Evolutionary conservation across 2,329 filamentous ascomycete species (phyloP).

Genomic region (Penicillium sp.): DNA sequence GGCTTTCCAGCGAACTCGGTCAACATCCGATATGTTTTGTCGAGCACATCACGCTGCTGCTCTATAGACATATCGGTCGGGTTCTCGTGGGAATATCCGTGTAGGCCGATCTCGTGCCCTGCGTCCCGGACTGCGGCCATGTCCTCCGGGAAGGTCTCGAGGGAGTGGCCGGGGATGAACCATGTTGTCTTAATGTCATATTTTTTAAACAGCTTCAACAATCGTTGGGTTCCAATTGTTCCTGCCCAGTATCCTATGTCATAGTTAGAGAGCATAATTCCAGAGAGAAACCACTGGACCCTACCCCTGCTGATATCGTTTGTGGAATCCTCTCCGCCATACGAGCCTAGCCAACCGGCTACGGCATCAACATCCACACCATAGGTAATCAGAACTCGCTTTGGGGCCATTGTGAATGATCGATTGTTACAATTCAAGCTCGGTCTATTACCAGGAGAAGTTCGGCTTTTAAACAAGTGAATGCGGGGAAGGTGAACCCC

Average conservation of each 20-base stretch:
- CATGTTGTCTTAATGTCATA: conserved; percentile 68
- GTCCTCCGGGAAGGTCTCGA: conserved; percentile 66
- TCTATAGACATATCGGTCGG: conserved; percentile 60
- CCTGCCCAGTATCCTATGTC: conserved; percentile 62
- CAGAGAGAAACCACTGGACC: background rate
- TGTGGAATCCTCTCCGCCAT: conserved; percentile 34
- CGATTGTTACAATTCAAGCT: background rate
- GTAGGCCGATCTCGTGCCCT: conserved; percentile 58
- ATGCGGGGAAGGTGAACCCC: conserved; percentile 18
- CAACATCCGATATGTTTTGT: conserved; percentile 72
- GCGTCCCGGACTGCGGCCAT: conserved; percentile 42
- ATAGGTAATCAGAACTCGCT: conserved; percentile 29
- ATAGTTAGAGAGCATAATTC: background rate
- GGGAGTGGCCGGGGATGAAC: conserved; percentile 63
- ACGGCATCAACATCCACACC: conserved; percentile 37
- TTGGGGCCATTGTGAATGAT: conserved; percentile 19
- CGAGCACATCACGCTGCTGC: conserved; percentile 72
- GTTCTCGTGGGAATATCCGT: conserved; percentile 75
- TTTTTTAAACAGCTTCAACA: conserved; percentile 69
- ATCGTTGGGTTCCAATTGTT: conserved; percentile 61
- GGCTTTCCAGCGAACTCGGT: conserved; percentile 74
- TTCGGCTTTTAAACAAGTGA: background rate
- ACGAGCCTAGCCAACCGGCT: conserved; percentile 35
- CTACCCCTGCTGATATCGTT: conserved; percentile 34
- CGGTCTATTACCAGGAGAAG: background rate